A percentile compares a stretch with the other conserved stretches of the same genome.
Conservation (phyloP, 1,139 yeast species). For the Pichia terricola region DNA sequence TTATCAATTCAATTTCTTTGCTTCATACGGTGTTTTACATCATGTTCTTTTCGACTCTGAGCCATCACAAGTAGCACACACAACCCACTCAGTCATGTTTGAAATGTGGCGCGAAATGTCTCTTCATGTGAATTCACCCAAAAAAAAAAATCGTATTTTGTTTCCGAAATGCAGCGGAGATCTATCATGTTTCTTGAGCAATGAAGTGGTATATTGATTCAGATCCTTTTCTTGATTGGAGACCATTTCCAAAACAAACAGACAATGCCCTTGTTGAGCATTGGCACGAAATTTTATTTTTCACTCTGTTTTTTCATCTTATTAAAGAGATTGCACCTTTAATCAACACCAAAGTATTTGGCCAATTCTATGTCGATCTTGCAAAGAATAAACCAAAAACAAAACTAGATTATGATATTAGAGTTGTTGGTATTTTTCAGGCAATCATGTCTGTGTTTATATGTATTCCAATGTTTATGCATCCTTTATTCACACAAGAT, state of each 20-base stretch:
- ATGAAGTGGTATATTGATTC: slow-evolving; percentile 20
- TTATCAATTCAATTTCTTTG: no score
- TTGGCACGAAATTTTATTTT: slow-evolving; percentile 43
- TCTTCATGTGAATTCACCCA: no score
- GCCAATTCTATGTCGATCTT: slow-evolving; percentile 19
- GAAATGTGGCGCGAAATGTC: no score
- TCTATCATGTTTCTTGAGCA: no score
- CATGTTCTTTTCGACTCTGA: no score
- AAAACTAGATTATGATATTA: slow-evolving; percentile 44
- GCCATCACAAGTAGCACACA: no score
- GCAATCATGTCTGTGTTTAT: slow-evolving; percentile 35
- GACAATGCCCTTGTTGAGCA: slow-evolving; percentile 31
- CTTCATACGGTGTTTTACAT: no score
- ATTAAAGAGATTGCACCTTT: slow-evolving; percentile 31
- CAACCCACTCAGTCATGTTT: no score
- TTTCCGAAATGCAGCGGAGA: no score
- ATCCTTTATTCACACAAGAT: slow-evolving; percentile 30
- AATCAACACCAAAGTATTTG: slow-evolving; percentile 20
- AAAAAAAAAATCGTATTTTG: no score
- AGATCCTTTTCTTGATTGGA: slow-evolving; percentile 36
- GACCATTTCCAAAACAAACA: slow-evolving; percentile 39
- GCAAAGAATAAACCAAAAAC: slow-evolving; percentile 12
- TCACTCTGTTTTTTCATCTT: slow-evolving; percentile 32
- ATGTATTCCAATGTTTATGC: slow-evolving; percentile 41
- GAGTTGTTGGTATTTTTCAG: slow-evolving; percentile 47